phyloP scores from a whole-genome alignment of 2,329 filamentous ascomycete genomes.

The Drechslerella dactyloides region DNA sequence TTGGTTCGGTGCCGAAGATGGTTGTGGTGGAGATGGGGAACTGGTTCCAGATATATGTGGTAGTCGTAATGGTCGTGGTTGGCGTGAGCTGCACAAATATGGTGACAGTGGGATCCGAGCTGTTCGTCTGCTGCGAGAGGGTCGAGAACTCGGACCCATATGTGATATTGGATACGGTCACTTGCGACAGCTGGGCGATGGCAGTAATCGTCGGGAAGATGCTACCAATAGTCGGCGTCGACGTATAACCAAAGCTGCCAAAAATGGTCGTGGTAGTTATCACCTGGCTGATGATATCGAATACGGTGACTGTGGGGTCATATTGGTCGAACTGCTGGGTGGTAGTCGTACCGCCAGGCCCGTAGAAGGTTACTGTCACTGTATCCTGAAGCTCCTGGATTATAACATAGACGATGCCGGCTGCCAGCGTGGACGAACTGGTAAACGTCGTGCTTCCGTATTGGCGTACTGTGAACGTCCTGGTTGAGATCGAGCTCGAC shows the following conservation, averaged over 20 bases:
- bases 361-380: conserved; percentile 17
- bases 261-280: conserved; percentile 24
- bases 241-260: conserved; percentile 25
- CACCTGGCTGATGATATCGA: conserved; percentile 21
- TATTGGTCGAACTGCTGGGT: conserved; percentile 20
- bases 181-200: conserved; percentile 26
- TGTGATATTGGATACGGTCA: conserved; percentile 26
- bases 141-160: conserved; percentile 33
- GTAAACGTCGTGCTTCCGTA: conserved; percentile 17
- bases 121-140: conserved; percentile 14
- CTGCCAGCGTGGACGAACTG: conserved; percentile 6
- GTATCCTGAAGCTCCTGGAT: conserved; percentile 13
- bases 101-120: conserved; percentile 22
- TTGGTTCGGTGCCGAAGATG: conserved; percentile 17
- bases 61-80: conserved; percentile 12
- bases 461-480: conserved; percentile 19
- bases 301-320: conserved; percentile 25
- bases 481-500: conserved; percentile 4
- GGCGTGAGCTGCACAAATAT: conserved; percentile 20
- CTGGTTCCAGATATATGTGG: conserved; percentile 25
- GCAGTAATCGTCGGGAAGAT: conserved; percentile 35
- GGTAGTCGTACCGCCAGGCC: neutral
- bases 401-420: conserved; percentile 21
- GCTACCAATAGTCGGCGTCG: conserved; percentile 32
- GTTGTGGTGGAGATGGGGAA: conserved; percentile 11